Conservation (phyloP, 1,284 basidiomycete species). For the Termitomyces sp. region DNA sequence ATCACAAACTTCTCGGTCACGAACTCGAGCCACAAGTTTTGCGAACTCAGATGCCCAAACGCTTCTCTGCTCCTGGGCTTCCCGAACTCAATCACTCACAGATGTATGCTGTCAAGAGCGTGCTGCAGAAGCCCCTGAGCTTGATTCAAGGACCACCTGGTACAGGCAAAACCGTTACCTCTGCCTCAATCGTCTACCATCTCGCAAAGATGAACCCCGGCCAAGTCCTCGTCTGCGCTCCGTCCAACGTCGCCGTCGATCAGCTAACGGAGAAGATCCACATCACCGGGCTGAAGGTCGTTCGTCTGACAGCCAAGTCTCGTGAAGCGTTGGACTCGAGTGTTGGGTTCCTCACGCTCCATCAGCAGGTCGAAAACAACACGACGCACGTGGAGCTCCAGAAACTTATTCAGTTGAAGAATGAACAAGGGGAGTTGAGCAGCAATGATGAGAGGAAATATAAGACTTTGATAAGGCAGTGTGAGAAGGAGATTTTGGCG, state of each 20-base stretch:
- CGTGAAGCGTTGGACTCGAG: constrained; percentile 95
- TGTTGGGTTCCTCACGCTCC: constrained; percentile 90
- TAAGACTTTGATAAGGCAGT: constrained; percentile 90
- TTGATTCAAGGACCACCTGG: constrained; percentile 98
- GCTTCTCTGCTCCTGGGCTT: constrained; percentile 94
- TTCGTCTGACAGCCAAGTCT: constrained; percentile 95
- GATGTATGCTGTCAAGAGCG: constrained; percentile 98
- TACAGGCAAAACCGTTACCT: constrained; percentile 98
- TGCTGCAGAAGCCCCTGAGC: constrained; percentile 96
- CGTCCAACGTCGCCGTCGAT: constrained; percentile 99
- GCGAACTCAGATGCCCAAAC: constrained; percentile 91
- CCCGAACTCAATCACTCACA: constrained; percentile 99
- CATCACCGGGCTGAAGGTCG: constrained; percentile 93
- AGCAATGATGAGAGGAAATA: constrained; percentile 97
- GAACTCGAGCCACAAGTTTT: constrained; percentile 90
- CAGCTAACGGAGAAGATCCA: constrained; percentile 99
- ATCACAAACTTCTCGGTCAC: constrained; percentile 97
- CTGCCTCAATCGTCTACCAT: constrained; percentile 99
- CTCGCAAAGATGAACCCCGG: constrained; percentile 99
- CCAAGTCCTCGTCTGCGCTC: constrained; percentile 97
- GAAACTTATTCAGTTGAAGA: constrained; percentile 97
- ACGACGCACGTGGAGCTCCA: constrained; percentile 93
- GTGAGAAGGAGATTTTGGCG: constrained; percentile 94
- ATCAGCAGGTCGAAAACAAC: constrained; percentile 96
- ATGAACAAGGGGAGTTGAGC: constrained; percentile 94